Evolutionary conservation across 192 early-diverging fungal species (phyloP).

Genomic region (Umbelopsis vinacea): DNA sequence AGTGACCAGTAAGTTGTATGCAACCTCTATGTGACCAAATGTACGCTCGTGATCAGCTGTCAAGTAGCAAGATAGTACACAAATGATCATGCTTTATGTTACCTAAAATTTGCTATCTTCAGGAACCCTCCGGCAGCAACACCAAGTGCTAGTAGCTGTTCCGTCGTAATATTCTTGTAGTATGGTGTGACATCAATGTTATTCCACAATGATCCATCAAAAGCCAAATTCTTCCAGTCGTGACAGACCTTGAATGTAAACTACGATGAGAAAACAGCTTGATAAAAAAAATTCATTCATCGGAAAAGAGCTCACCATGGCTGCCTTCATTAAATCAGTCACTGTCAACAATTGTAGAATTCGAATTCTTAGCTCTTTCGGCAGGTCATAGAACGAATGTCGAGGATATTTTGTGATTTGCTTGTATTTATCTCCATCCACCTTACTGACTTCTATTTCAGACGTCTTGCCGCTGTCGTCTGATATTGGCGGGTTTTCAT

Average conservation of each 20-base stretch:
- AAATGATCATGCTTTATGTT: conserved; percentile 17
- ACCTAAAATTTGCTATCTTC: conserved; percentile 46
- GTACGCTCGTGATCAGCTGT: conserved; percentile 20
- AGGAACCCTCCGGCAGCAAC: conserved; percentile 41
- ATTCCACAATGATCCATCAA: conserved; percentile 45
- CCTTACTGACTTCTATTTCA: background rate
- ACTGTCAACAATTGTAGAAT: conserved; percentile 29
- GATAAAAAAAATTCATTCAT: background rate
- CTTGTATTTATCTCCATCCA: background rate
- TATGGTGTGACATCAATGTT: conserved; percentile 41
- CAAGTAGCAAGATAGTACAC: background rate
- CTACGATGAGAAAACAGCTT: background rate
- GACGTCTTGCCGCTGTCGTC: background rate
- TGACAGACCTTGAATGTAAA: conserved; percentile 32
- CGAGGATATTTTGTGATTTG: background rate
- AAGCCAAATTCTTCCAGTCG: conserved; percentile 38
- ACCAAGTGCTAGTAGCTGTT: conserved; percentile 36
- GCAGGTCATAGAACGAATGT: conserved; percentile 19
- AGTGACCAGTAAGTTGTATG: conserved; percentile 40
- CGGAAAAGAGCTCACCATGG: conserved; percentile 22
- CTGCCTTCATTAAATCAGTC: conserved; percentile 34
- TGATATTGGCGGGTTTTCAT: background rate
- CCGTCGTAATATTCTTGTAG: conserved; percentile 41
- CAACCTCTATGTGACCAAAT: conserved; percentile 41
- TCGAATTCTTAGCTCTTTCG: conserved; percentile 37